Evolutionary conservation across 2,329 filamentous ascomycete genomes (phyloP).

Genomic region (Fusarium napiforme): DNA sequence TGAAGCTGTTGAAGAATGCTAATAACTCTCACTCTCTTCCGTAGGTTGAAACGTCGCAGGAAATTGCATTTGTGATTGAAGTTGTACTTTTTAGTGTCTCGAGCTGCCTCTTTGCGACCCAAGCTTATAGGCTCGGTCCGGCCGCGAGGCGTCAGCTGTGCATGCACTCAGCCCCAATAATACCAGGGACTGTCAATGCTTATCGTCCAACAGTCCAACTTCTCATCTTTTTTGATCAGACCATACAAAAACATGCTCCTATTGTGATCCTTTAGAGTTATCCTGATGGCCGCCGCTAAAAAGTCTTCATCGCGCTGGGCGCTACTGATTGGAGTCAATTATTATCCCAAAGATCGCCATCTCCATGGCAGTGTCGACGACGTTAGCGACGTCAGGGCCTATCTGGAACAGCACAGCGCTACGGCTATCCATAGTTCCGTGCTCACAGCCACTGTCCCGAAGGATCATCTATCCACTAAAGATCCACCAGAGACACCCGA

Average conservation of each 20-base stretch:
- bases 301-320: neutral
- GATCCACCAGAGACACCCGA: neutral
- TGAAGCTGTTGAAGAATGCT: accelerated
- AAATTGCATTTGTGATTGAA: neutral
- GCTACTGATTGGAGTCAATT: neutral
- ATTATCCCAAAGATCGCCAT: neutral
- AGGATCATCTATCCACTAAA: neutral
- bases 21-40: accelerated
- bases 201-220: neutral
- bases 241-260: accelerated
- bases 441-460: neutral
- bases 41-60: neutral
- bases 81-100: neutral
- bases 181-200: neutral
- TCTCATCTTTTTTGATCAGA: neutral
- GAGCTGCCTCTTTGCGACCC: neutral
- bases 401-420: neutral
- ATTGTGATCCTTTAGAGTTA: accelerated
- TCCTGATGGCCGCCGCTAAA: accelerated
- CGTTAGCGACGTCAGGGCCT: neutral
- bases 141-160: neutral
- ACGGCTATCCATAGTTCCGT: neutral
- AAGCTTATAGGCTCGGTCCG: neutral
- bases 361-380: neutral
- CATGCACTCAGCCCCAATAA: neutral